Evolutionary conservation across 108 stramenopile genomes (phyloP), one percentile per base, ranked within the genome.

Genomic region (Cylindrotheca closterium): DNA sequence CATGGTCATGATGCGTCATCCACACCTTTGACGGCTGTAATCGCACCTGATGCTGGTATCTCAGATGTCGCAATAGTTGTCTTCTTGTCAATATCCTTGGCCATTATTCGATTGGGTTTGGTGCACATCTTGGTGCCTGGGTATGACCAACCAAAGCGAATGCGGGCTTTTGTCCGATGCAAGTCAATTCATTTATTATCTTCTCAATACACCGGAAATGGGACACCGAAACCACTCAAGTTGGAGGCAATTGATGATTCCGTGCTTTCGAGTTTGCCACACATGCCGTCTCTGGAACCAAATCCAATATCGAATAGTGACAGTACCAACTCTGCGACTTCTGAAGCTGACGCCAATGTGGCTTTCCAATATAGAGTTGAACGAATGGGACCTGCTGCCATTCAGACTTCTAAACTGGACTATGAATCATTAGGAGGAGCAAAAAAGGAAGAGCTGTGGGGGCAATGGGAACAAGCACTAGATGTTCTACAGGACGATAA

Each of bases 151-250:
- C 80, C 84, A 0, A 67, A 70, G 28, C 70, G 73, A 50, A 52
- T 89, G 33, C 77, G 75, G 62, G 88, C 85, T 1, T 48, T 89
- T 60, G 81, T 87, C 2, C 59, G 82, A 56, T 84, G 82, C 58
- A 89, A 89, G 66, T 88, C 86, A 24, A 78, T 80, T 21, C 88
- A 89, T 65, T 66, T 93, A 49, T 64, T 88, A 54, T 82, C 80
- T 10, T 77, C 75, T 3, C 63, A 71, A 12, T 88, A 86, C 53
- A 71, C 82, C 24, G 55, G 61, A 23, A 64, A 71, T 1, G 73
- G 81, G 24, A 71, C 69, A n/a, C 79, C 77, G 52, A 54, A 25
- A 26, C 37, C 50, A 2, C 61, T 48, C 47, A 58, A 10, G 22
- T 23, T 37, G 12, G 7, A 15, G 2, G 27, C 12, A 15, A 42